Evolutionary conservation across 1,139 yeast species (phyloP).

Genomic region (Lodderomyces orthopsilosis): DNA sequence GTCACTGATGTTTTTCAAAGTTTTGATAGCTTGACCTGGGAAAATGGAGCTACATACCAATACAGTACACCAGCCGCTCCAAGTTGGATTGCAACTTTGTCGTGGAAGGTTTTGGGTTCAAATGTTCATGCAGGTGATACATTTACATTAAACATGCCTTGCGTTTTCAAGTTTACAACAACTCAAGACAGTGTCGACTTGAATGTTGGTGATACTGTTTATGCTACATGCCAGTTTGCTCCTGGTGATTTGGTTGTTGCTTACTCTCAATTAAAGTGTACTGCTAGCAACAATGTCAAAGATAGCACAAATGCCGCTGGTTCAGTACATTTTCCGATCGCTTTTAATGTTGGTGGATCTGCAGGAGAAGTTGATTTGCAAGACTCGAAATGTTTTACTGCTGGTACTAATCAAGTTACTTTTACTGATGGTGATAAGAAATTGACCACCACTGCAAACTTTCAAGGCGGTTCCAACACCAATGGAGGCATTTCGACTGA

Average conservation of each 20-base stretch:
- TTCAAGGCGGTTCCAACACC: slow-evolving; percentile 11
- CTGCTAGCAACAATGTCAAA: slow-evolving; percentile 16
- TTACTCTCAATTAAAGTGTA: slow-evolving; percentile 26
- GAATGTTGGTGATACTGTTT: slow-evolving; percentile 17
- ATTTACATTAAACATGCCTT: slow-evolving; percentile 27
- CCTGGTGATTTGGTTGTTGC: slow-evolving; percentile 24
- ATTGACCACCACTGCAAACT: slow-evolving; percentile 18
- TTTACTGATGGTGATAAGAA: slow-evolving; percentile 27
- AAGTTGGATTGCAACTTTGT: slow-evolving; percentile 24
- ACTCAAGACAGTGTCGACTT: slow-evolving; percentile 16
- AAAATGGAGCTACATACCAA: slow-evolving; percentile 9
- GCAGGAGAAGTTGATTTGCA: slow-evolving; percentile 19
- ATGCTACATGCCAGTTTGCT: slow-evolving; percentile 26
- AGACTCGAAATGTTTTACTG: slow-evolving; percentile 19
- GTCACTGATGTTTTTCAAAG: slow-evolving; percentile 20
- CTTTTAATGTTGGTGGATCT: slow-evolving; percentile 27
- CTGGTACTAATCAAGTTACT: slow-evolving; percentile 26
- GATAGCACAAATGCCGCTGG: slow-evolving; percentile 20
- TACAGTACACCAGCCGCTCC: slow-evolving; percentile 17
- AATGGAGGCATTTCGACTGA: background rate
- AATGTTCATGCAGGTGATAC: slow-evolving; percentile 28
- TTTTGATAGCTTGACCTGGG: slow-evolving; percentile 15
- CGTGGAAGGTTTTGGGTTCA: slow-evolving; percentile 23
- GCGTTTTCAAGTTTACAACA: slow-evolving; percentile 30
- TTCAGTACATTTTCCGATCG: slow-evolving; percentile 22